Evolutionary conservation across 2,329 filamentous ascomycete species (phyloP).

Genomic region (Teratosphaeria destructans): DNA sequence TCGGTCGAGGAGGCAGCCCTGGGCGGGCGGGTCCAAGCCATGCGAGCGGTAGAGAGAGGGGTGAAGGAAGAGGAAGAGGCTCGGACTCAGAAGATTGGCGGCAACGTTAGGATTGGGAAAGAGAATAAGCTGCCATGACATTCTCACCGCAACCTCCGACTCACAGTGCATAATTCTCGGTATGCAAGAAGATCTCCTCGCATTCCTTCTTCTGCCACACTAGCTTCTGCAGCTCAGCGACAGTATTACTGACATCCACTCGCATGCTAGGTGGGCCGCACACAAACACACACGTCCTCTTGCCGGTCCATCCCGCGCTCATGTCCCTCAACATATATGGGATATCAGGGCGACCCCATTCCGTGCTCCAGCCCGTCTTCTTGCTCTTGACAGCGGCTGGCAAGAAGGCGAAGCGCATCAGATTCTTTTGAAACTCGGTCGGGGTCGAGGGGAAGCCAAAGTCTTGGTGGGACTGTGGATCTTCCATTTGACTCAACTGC

Average conservation of each 20-base stretch:
- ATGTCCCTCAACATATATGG: conserved; percentile 77
- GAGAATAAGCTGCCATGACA: not conserved
- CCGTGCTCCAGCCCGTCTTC: conserved; percentile 73
- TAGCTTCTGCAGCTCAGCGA: conserved; percentile 69
- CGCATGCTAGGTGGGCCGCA: conserved; percentile 84
- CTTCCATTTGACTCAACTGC: conserved; percentile 6
- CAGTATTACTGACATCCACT: conserved; percentile 74
- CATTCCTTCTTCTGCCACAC: conserved; percentile 69
- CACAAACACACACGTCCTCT: conserved; percentile 80
- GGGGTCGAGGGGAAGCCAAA: conserved; percentile 72
- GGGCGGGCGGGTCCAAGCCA: too few species aligned
- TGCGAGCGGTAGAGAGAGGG: too few species aligned
- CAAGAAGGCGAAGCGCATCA: conserved; percentile 85
- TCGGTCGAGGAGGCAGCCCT: too few species aligned
- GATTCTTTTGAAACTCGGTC: conserved; percentile 75
- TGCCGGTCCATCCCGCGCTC: conserved; percentile 68
- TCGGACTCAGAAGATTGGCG: too few species aligned
- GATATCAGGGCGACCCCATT: conserved; percentile 83
- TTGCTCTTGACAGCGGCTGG: conserved; percentile 37
- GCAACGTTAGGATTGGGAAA: not conserved
- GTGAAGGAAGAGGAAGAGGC: too few species aligned
- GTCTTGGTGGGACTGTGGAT: conserved; percentile 20
- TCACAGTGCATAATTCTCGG: conserved; percentile 87
- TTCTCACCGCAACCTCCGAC: not conserved
- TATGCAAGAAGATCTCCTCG: conserved; percentile 89